phyloP scores from a whole-genome alignment of 2,329 filamentous ascomycete genomes.

The Parastagonospora nodorum region DNA sequence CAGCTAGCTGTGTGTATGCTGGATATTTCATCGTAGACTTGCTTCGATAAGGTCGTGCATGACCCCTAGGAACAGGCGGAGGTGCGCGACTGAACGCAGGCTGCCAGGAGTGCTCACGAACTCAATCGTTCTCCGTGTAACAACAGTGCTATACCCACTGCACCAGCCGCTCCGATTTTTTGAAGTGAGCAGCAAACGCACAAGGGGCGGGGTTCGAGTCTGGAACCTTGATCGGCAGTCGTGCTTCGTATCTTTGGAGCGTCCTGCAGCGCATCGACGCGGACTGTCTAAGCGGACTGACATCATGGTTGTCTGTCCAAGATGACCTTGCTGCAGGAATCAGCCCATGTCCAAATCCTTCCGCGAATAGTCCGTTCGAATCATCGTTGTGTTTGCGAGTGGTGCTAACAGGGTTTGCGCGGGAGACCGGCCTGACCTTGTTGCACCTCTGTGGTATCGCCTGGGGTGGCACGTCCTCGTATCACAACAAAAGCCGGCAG shows the following conservation, averaged over 20 bases:
- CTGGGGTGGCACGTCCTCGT: constrained; percentile 39
- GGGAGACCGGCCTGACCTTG: constrained; percentile 40
- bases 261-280: constrained; percentile 27
- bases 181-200: background rate
- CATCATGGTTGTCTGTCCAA: constrained; percentile 33
- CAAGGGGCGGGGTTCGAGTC: constrained; percentile 4
- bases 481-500: constrained; percentile 40
- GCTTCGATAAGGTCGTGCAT: no score
- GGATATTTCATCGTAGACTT: no score
- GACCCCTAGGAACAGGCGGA: no score
- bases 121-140: no score
- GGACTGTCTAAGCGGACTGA: constrained; percentile 24
- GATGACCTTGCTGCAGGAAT: constrained; percentile 38
- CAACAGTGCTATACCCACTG: no score
- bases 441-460: constrained; percentile 21
- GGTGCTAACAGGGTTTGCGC: constrained; percentile 32
- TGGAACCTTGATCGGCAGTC: constrained; percentile 21
- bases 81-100: no score
- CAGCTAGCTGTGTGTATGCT: no score
- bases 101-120: no score
- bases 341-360: constrained; percentile 44
- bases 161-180: no score
- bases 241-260: constrained; percentile 17
- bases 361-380: constrained; percentile 38
- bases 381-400: constrained; percentile 24